A percentile compares a stretch with the other conserved stretches of the same genome.
Evolutionary conservation across 2,329 filamentous ascomycete genomes (phyloP).

Genomic region (Phialocephala subalpina): DNA sequence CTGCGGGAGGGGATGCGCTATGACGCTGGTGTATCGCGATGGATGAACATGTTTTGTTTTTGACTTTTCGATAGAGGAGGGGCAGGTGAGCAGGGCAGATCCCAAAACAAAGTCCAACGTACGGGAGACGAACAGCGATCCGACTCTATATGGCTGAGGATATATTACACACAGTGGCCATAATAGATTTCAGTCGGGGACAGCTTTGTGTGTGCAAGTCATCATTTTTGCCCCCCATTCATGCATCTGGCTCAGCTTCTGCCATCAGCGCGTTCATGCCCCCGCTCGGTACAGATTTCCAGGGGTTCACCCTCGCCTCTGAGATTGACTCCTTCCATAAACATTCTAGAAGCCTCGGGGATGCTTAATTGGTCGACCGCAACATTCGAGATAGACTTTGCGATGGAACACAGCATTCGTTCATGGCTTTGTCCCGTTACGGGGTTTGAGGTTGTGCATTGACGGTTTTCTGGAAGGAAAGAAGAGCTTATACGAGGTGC

Average conservation of each 20-base stretch:
- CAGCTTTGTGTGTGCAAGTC: constrained; percentile 3
- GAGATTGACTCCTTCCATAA: constrained; percentile 37
- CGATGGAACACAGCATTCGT: not conserved
- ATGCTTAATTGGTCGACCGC: not conserved
- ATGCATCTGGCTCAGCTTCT: constrained; percentile 20
- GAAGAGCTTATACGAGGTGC: not conserved
- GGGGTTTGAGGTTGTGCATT: constrained; percentile 3
- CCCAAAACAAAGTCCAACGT: not conserved
- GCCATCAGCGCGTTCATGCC: constrained; percentile 8
- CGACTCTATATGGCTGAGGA: not conserved
- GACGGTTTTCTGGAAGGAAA: not conserved
- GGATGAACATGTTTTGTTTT: constrained; percentile 24
- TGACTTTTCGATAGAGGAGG: constrained; percentile 1
- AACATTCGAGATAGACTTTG: not conserved
- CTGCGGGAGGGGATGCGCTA: constrained; percentile 25
- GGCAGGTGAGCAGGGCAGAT: not conserved
- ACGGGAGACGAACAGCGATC: too few species aligned
- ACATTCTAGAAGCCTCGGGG: constrained; percentile 32
- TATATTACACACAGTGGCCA: constrained; percentile 11
- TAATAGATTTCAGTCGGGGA: constrained; percentile 3
- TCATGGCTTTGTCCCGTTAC: not conserved
- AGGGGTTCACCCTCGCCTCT: constrained; percentile 18
- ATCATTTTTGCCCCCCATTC: constrained; percentile 19
- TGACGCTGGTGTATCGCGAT: constrained; percentile 28
- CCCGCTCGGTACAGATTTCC: constrained; percentile 1